Base-by-base conservation (phyloP, 768 basidiomycete genomes). In the Mycena albidolilacea region DNA sequence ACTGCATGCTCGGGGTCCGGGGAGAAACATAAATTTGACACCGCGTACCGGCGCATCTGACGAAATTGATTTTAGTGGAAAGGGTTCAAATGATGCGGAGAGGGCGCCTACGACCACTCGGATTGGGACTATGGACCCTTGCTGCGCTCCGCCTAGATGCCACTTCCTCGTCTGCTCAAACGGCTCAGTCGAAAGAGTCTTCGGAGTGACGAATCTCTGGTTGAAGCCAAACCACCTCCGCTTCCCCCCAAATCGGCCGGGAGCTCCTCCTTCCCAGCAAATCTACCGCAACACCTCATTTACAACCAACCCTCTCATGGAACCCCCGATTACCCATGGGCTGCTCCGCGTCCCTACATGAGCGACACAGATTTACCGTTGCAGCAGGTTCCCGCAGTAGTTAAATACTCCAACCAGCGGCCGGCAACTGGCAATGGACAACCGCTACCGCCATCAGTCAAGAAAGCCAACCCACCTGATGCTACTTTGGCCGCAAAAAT, bases 151-250 rank as follows among this genome's bases (percentile, higher is more conserved):
- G 11, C 21, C 41, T 39, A 30, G 38, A 63, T 63, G 61, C 30
- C 61, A 15, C 44, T 63, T 63, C 61, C 61, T 63, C 61, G 61
- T 7, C 61, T 63, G 61, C 61, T 63, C 15, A 63, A 63, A 17
- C 61, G 61, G 8, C 43, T 63, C 21, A 63, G 61, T 48, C 61
- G 61, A 41, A 63, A 63, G 23, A 63, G n/a, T 37, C 61, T 63
- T 23, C 61, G 44, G 11, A 19, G 21, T 38, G 62, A 64, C 44
- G 62, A 48, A n/a, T n/a, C 19, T 15, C 30, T 46, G 15, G 44
- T 14, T 17, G 23, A 64, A 38, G 60, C 23, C 10, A 23, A 48
- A 48, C 62, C 61, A 19, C 62, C 46, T 38, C 62, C 17, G 30
- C 30, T 30, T 30, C 30, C 30, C 30, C 46, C 62, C 8, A 64